Conservation (phyloP, 441 rosid genomes). For the Bocquillonia castaneifolia region DNA sequence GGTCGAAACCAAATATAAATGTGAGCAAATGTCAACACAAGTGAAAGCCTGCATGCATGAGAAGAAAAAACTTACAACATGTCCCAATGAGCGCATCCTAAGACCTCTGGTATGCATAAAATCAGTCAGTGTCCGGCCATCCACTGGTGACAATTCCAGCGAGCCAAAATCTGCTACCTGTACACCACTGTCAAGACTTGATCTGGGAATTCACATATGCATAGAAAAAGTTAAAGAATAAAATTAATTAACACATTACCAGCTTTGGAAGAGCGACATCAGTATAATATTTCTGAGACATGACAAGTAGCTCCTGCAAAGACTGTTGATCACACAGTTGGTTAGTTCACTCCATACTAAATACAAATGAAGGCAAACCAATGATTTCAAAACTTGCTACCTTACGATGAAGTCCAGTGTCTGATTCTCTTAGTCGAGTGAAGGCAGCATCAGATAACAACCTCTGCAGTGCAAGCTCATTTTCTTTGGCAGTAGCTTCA, state of each 20-base stretch:
- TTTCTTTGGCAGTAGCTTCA: slow-evolving; percentile 23
- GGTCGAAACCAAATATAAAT: background rate
- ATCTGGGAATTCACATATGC: slow-evolving; percentile 19
- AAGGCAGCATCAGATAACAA: slow-evolving; percentile 50
- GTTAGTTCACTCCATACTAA: slow-evolving; percentile 29
- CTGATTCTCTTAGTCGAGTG: slow-evolving; percentile 38
- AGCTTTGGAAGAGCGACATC: slow-evolving; percentile 65
- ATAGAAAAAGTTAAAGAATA: slow-evolving; percentile 19
- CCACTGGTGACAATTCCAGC: slow-evolving; percentile 65
- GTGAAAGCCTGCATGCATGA: slow-evolving; percentile 57
- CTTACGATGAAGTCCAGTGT: slow-evolving; percentile 61
- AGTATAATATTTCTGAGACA: slow-evolving; percentile 49
- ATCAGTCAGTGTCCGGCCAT: slow-evolving; percentile 63
- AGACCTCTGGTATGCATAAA: slow-evolving; percentile 75
- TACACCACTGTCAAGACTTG: slow-evolving; percentile 26
- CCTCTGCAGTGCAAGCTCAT: slow-evolving; percentile 39
- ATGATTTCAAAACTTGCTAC: slow-evolving; percentile 25
- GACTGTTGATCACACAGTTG: slow-evolving; percentile 42
- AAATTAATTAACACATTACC: slow-evolving; percentile 37
- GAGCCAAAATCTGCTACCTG: slow-evolving; percentile 76
- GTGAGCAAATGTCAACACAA: slow-evolving; percentile 33
- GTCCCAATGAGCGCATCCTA: slow-evolving; percentile 54
- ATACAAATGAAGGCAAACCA: slow-evolving; percentile 16
- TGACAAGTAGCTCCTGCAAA: slow-evolving; percentile 40
- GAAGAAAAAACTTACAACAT: slow-evolving; percentile 37